Conservation (phyloP, 2,329 filamentous ascomycete species). For the Biscogniauxia mediterranea region DNA sequence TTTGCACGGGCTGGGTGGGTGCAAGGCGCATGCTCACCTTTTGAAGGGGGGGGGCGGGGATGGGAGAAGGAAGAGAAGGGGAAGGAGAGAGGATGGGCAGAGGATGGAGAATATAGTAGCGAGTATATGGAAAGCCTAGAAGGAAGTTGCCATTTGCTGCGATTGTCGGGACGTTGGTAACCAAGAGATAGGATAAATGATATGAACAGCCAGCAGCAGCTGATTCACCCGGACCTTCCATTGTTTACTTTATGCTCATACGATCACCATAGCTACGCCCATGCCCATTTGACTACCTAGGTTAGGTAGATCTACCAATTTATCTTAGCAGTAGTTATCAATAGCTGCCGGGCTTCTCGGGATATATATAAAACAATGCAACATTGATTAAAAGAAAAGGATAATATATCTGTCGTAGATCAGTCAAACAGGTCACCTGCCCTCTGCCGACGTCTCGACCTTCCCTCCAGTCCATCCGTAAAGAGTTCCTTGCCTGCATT, state of each 20-base stretch:
- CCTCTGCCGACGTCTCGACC: slow-evolving; percentile 59
- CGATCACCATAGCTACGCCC: too few relatives aligned
- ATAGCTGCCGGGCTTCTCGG: too few relatives aligned
- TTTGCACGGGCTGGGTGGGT: too few relatives aligned
- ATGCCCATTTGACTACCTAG: neutral
- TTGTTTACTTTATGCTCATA: too few relatives aligned
- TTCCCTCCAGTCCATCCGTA: slow-evolving; percentile 56
- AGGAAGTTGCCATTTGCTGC: neutral
- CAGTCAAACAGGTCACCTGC: slow-evolving; percentile 73
- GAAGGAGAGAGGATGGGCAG: neutral
- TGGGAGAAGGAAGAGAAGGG: too few relatives aligned
- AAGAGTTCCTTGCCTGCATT: slow-evolving; percentile 72
- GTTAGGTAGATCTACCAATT: neutral
- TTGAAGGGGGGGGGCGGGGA: too few relatives aligned
- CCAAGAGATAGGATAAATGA: neutral
- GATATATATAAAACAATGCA: neutral
- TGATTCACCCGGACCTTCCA: too few relatives aligned
- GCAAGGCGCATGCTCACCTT: too few relatives aligned
- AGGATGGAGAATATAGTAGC: neutral
- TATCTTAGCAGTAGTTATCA: too few relatives aligned
- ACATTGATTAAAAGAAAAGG: neutral
- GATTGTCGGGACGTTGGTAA: neutral
- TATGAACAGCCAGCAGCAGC: neutral
- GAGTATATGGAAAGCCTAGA: neutral
- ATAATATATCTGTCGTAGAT: slow-evolving; percentile 16